Conservation (phyloP, 2,329 filamentous ascomycete species). For the Fusarium proliferatum region DNA sequence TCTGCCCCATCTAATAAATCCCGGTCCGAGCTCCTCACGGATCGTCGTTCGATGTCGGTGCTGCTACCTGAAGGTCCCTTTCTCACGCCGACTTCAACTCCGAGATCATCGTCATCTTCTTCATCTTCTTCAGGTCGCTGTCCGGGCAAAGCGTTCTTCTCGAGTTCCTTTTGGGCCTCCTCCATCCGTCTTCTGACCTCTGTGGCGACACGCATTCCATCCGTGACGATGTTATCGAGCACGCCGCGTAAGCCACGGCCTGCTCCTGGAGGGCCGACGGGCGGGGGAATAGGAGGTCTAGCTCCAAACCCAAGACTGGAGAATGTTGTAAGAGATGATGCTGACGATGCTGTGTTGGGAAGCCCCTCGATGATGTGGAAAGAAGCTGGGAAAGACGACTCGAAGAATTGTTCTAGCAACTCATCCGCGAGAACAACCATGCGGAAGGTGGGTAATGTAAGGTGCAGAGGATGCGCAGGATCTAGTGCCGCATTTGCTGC, state of each 20-base stretch:
- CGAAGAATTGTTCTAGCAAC: constrained; percentile 95
- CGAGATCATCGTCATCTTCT: constrained; percentile 70
- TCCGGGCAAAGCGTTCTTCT: constrained; percentile 78
- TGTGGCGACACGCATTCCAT: constrained; percentile 94
- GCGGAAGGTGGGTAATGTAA: constrained; percentile 96
- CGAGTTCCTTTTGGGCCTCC: constrained; percentile 91
- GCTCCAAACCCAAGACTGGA: constrained; percentile 73
- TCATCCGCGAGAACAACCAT: constrained; percentile 99
- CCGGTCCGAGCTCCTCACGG: constrained; percentile 73
- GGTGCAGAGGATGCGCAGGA: constrained; percentile 91
- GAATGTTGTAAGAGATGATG: constrained; percentile 85
- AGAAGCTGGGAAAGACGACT: constrained; percentile 91
- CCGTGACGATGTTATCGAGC: constrained; percentile 95
- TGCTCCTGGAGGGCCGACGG: constrained; percentile 57
- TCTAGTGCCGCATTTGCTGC: constrained; percentile 91
- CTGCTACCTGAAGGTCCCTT: constrained; percentile 51
- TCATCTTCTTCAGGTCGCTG: constrained; percentile 76
- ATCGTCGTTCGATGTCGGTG: constrained; percentile 70
- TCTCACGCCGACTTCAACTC: constrained; percentile 56
- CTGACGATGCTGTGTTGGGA: constrained; percentile 46
- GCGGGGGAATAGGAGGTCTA: constrained; percentile 53
- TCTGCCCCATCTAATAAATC: constrained; percentile 81
- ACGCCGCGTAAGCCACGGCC: constrained; percentile 88
- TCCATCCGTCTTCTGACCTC: constrained; percentile 95
- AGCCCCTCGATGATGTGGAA: constrained; percentile 84